Base-by-base conservation (phyloP, 2,329 filamentous ascomycete species). In the Tolypocladium guangdongense region DNA sequence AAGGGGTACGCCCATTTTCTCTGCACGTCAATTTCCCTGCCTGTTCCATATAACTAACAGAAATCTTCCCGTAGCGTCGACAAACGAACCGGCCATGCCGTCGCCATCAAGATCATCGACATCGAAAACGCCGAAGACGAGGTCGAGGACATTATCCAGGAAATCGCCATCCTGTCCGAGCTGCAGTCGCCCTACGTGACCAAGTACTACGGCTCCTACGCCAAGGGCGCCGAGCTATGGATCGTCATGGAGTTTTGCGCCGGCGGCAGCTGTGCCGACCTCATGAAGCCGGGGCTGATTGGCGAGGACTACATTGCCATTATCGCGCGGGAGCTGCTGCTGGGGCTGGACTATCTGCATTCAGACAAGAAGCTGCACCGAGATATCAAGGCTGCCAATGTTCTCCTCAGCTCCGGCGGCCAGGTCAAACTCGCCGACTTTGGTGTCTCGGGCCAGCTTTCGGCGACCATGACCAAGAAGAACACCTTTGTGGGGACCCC, bases 241-340 rank as follows among this genome's bases (percentile, higher is more conserved):
- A 99, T 99, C 62, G 90, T 97, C 68, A 99, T 99, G 93, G 93
- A 99, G 71, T 99, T 93, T 65, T 99, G 93, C 71, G 91, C 92
- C 1, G 93, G 93, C 24, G 93, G 93, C 5, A 97, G 92, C 71
- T 97, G 93, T 66, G 90, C 89, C 49, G 93, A 97, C 67, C 75
- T 99, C 57, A 88, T 99, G 86, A 95, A 95, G 73, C 90, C 93
- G 0, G 93, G 93, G 27, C 73, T 86, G 41, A 92, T 99, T 56
- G 83, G 86, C 22, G 93, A 99, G 72, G 90, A 96, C 61, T 96
- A 97, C 69, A 97, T 99, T 64, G 90, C 90, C 63, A 96, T 99
- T 62, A 95, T 99, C 57, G 77, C 96, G 52, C 81, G 89, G 56
- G 93, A 99, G 73, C 73, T 99, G 62, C 78, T 99, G 52, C 78